Percentiles rank a stretch among this genome's conserved stretches.
phyloP scores from a whole-genome alignment of 306 rosid genomes.

The Castanospermum australe region DNA sequence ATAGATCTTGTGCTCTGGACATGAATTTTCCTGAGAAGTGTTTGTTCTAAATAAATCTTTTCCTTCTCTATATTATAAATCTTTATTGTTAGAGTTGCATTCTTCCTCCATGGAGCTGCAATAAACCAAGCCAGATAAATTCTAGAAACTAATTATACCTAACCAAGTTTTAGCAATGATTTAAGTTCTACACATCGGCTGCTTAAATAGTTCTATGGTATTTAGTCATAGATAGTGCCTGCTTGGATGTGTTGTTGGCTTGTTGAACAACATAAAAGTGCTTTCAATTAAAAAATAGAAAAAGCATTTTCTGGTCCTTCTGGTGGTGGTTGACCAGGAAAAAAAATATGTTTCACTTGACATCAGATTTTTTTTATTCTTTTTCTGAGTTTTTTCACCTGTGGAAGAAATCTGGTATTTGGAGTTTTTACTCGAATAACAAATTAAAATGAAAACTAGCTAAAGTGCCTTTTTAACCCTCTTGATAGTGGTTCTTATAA shows the following conservation, averaged over 20 bases:
- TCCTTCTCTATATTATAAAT: background rate
- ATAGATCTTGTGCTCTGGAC: too few species aligned
- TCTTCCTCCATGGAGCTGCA: background rate
- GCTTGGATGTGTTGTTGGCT: too few species aligned
- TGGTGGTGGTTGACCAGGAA: background rate
- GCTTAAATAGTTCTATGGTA: background rate
- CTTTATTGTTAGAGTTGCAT: background rate
- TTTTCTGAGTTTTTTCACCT: too few species aligned
- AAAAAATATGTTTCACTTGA: background rate
- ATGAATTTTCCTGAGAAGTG: too few species aligned
- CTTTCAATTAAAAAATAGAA: too few species aligned
- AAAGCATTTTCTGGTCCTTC: background rate
- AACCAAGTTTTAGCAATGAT: background rate
- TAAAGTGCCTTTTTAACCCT: too few species aligned
- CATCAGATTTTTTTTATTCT: too few species aligned
- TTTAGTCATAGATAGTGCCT: background rate
- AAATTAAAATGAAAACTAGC: too few species aligned
- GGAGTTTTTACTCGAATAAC: too few species aligned
- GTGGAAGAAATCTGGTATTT: too few species aligned
- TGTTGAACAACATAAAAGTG: too few species aligned
- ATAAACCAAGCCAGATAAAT: background rate
- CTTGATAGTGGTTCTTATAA: too few species aligned
- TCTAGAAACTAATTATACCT: background rate
- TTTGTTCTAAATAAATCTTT: background rate
- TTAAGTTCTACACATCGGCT: background rate